phyloP scores from a whole-genome alignment of 768 basidiomycete genomes.

The Pholiota molesta region DNA sequence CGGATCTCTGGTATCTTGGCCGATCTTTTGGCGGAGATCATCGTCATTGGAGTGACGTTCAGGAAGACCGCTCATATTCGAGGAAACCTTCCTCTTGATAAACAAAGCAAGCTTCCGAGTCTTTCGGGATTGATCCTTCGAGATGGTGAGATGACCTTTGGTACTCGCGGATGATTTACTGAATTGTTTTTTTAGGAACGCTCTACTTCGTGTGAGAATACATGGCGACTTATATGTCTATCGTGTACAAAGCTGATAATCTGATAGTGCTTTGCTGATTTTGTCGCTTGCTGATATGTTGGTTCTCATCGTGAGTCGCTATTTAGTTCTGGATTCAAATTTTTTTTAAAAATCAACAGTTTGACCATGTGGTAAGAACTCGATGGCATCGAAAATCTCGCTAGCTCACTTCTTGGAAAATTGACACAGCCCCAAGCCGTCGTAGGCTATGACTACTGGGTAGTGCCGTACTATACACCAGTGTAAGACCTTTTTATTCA shows the following conservation, averaged over 20 bases:
- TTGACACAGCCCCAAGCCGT: constrained; percentile 27
- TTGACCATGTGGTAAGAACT: constrained; percentile 20
- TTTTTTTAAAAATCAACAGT: neutral
- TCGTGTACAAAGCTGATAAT: too few species aligned
- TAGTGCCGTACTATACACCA: constrained; percentile 36
- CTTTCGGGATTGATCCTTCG: constrained; percentile 26
- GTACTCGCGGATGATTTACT: neutral
- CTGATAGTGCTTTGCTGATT: constrained; percentile 25
- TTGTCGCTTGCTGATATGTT: constrained; percentile 36
- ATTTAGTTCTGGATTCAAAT: neutral
- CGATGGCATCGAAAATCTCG: neutral
- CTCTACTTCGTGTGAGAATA: constrained; percentile 30
- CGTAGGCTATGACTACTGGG: constrained; percentile 36
- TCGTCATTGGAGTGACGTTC: constrained; percentile 32
- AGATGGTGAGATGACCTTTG: constrained; percentile 20
- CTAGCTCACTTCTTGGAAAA: neutral
- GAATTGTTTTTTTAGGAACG: constrained; percentile 10
- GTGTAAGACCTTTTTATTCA: constrained; percentile 24
- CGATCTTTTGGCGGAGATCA: constrained; percentile 31
- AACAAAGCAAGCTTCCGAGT: constrained; percentile 24
- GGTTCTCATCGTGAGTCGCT: constrained; percentile 30
- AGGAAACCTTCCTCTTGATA: constrained; percentile 22
- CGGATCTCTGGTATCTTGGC: constrained; percentile 31
- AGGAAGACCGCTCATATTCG: constrained; percentile 28
- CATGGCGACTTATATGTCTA: neutral